phyloP scores from a whole-genome alignment of 2,329 filamentous ascomycete genomes.

The Diaporthe citriasiana region DNA sequence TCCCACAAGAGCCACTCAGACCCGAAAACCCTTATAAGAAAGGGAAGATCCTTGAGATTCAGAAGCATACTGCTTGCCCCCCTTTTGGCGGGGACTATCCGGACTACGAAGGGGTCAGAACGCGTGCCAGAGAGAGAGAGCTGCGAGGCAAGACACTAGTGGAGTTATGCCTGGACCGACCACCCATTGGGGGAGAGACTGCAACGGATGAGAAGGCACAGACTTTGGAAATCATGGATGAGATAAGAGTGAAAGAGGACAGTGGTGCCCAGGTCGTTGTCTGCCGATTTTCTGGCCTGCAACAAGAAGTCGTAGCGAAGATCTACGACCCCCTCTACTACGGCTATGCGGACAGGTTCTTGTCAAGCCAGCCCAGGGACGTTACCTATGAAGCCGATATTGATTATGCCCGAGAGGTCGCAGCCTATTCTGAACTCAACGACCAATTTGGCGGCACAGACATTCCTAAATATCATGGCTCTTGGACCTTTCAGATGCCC shows the following conservation, averaged over 20 bases:
- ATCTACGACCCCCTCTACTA: constrained; percentile 33
- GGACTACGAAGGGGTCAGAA: not conserved
- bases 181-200: not conserved
- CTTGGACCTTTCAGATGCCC: constrained; percentile 5
- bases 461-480: constrained; percentile 13
- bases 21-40: constrained; percentile 5
- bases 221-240: not conserved
- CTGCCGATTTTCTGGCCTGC: not conserved
- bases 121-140: not conserved
- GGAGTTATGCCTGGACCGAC: not conserved
- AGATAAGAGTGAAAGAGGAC: not conserved
- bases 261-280: constrained; percentile 16
- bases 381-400: constrained; percentile 3
- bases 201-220: not conserved
- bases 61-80: not conserved
- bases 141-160: not conserved
- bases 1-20: not conserved
- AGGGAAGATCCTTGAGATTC: not conserved
- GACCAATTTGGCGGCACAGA: not conserved
- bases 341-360: constrained; percentile 15
- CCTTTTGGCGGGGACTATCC: not conserved
- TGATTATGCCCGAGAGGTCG: constrained; percentile 5
- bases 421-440: not conserved
- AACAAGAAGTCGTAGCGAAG: not conserved
- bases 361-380: not conserved